A percentile compares a stretch with the other conserved stretches of the same genome.
phyloP scores from a whole-genome alignment of 345 rosid genomes.

The Linum tenue region DNA sequence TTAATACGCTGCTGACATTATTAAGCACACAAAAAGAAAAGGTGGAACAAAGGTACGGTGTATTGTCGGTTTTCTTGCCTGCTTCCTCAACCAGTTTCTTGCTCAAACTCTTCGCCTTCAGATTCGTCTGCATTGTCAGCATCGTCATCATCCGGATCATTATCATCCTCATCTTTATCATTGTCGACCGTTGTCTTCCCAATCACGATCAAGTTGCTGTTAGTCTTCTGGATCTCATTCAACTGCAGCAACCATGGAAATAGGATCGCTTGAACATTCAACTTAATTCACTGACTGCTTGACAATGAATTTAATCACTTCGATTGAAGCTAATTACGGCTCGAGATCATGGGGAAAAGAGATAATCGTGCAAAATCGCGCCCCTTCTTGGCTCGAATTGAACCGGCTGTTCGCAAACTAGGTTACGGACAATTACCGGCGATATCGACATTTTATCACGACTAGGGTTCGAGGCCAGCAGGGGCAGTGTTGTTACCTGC shows the following conservation, averaged over 20 bases:
- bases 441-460: not conserved
- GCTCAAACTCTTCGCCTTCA: slow-evolving; percentile 91
- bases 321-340: too few species aligned
- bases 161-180: slow-evolving; percentile 75
- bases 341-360: not conserved
- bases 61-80: too few species aligned
- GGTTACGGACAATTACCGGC: too few species aligned
- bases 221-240: slow-evolving; percentile 63
- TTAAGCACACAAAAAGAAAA: too few species aligned
- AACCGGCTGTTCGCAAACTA: too few species aligned
- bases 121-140: slow-evolving; percentile 91
- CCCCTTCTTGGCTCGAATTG: too few species aligned
- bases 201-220: slow-evolving; percentile 48
- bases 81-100: slow-evolving; percentile 59
- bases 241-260: slow-evolving; percentile 36
- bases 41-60: too few species aligned
- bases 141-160: slow-evolving; percentile 79
- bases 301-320: too few species aligned
- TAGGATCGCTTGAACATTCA: too few species aligned
- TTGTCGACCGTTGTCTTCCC: slow-evolving; percentile 57
- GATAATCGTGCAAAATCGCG: not conserved
- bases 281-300: too few species aligned
- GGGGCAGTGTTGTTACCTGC: slow-evolving; percentile 28
- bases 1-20: too few species aligned
- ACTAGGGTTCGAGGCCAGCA: not conserved